Conservation (phyloP, 208 protist genomes). For the Trypanosoma congolense region DNA sequence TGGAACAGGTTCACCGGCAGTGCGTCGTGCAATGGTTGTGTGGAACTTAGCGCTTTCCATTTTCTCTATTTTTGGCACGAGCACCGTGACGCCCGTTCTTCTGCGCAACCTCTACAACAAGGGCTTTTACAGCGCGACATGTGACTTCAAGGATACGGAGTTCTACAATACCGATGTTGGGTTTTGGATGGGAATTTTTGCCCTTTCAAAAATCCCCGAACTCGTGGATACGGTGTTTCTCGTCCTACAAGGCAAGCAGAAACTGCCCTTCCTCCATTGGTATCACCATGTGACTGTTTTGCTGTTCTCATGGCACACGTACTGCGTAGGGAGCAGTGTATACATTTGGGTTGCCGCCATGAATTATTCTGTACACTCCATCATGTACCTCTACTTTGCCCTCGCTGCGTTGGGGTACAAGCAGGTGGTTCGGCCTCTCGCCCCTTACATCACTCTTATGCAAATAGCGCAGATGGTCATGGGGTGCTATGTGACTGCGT, state of each 20-base stretch:
- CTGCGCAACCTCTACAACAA: constrained; percentile 12
- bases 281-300: constrained; percentile 44
- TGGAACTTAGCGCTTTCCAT: constrained; percentile 52
- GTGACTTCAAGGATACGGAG: constrained; percentile 18
- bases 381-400: constrained; percentile 42
- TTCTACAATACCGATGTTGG: constrained; percentile 28
- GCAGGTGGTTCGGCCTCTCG: constrained; percentile 15
- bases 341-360: constrained; percentile 31
- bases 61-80: constrained; percentile 39
- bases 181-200: constrained; percentile 40
- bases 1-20: constrained; percentile 7
- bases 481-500: constrained; percentile 21
- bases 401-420: constrained; percentile 19
- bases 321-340: constrained; percentile 12
- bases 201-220: constrained; percentile 58
- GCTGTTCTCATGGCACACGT: constrained; percentile 44
- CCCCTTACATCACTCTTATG: constrained; percentile 30
- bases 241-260: constrained; percentile 45
- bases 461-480: constrained; percentile 43
- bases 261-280: constrained; percentile 79
- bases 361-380: constrained; percentile 39
- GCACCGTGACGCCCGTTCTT: constrained; percentile 23
- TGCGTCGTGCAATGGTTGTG: constrained; percentile 23
- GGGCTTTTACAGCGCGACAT: constrained; percentile 22
- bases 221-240: constrained; percentile 69